Evolutionary conservation across 345 rosid species (phyloP), one percentile per base, ranked within the genome.

Genomic region (Arabidopsis suecica): DNA sequence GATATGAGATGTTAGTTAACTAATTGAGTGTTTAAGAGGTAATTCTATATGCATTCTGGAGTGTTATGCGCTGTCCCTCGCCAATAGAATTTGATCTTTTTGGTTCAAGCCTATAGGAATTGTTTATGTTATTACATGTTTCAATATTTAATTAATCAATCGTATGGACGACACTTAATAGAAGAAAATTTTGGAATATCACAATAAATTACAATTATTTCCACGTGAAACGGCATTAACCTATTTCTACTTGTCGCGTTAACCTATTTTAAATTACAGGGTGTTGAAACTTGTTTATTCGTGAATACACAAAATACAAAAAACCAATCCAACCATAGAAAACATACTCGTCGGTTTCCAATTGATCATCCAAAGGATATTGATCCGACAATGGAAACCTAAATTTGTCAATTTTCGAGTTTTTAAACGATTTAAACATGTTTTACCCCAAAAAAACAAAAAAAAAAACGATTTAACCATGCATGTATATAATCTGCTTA

Each of bases 61-160:
- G 28, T 59, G 66, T 41, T 50, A 37, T 62, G 5, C 36, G n/a
- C 22, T 62, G 76, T 61, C 61, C 33, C 42, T 61, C 54, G 53
- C 20, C 51, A 61, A 72, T 50, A 38, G 11, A 55, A 40, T 25
- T 40, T 16, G 7, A 18, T 22, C 13, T 5, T 37, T 51, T 65
- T 23, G 36, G 36, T 32, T 38, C 36, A 53, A 53, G 33, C 7
- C 13, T 12, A 71, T 50, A 50, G 13, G 13, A 42, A 72, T 30
- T 50, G 41, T 49, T 50, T 62, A 23, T 72, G 41, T 51, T 64
- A 13, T 32, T 53, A 18, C 56, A 47, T 73, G 58, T 65, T 65
- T 44, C 65, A 33, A 34, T 44, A 20, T 63, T 13, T 55, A 6
- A 49, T 40, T n/a, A 41, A 55, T 18, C 28, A 22, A n/a, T 16